Conservation (phyloP, 441 rosid species). For the California macrophylla region DNA sequence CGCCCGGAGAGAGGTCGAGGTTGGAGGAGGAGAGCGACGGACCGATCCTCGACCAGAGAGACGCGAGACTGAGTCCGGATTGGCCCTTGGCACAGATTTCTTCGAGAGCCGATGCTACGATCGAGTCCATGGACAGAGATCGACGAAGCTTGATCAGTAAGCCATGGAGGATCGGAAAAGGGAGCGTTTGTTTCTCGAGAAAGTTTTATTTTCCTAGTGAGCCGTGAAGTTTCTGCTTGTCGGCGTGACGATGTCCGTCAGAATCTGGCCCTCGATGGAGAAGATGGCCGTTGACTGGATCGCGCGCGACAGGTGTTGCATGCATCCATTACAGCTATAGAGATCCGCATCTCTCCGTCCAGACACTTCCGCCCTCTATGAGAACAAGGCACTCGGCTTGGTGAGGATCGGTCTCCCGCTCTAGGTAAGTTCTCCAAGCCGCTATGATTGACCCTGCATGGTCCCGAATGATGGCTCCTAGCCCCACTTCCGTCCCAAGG, state of each 20-base stretch:
- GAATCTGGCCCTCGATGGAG: not conserved
- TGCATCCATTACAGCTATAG: no score
- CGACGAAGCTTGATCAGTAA: not conserved
- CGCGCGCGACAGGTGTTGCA: no score
- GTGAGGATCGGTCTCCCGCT: no score
- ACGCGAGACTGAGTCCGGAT: conserved; percentile 30
- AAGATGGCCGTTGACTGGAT: no score
- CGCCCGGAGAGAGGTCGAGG: conserved; percentile 32
- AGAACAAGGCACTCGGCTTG: no score
- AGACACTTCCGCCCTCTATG: no score
- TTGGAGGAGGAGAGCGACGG: conserved; percentile 11
- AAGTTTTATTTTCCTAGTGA: not conserved
- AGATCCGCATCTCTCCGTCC: no score
- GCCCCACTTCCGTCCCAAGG: no score
- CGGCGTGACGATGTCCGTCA: no score
- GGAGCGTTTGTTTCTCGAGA: conserved; percentile 15
- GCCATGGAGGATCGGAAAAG: not conserved
- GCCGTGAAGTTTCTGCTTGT: not conserved
- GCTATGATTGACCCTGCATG: no score
- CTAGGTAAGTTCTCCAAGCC: no score
- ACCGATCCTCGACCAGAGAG: conserved; percentile 30
- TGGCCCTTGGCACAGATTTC: conserved; percentile 64
- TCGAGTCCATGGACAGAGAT: conserved; percentile 43
- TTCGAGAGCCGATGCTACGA: conserved; percentile 57
- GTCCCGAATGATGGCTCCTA: no score